Evolutionary conservation across 2,329 filamentous ascomycete species (phyloP).

Genomic region (Colletotrichum sp.): DNA sequence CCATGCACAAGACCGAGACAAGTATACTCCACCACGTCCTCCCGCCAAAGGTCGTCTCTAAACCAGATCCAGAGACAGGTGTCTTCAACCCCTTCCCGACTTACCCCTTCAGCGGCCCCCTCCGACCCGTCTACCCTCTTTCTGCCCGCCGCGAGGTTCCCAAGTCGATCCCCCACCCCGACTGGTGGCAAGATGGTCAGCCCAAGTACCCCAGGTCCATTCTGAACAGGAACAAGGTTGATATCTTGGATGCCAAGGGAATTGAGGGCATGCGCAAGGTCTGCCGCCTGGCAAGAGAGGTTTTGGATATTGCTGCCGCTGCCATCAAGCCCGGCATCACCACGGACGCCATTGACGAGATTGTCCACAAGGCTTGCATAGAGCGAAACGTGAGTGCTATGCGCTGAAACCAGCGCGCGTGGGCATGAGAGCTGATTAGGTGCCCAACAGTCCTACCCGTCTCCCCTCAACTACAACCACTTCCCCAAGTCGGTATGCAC

Average conservation of each 20-base stretch:
- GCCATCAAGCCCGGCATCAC: constrained; percentile 90
- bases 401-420: not conserved
- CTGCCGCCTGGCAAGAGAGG: constrained; percentile 85
- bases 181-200: constrained; percentile 87
- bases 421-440: not conserved
- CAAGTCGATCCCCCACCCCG: constrained; percentile 80
- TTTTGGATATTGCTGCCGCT: constrained; percentile 87
- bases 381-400: constrained; percentile 78
- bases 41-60: constrained; percentile 83
- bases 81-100: constrained; percentile 91
- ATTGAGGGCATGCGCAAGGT: constrained; percentile 93
- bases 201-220: constrained; percentile 65
- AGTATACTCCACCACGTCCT: constrained; percentile 76
- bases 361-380: constrained; percentile 93
- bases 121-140: constrained; percentile 88
- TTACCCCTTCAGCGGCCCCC: constrained; percentile 79
- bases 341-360: constrained; percentile 92
- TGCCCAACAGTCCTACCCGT: constrained; percentile 79
- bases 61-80: constrained; percentile 89
- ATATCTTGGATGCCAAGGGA: constrained; percentile 78
- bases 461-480: constrained; percentile 91
- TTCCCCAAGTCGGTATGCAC: constrained; percentile 99
- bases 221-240: constrained; percentile 78
- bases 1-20: constrained; percentile 80
- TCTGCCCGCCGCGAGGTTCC: constrained; percentile 77